These are phyloP conservation scores for Liquidambar formosana DNA, from an alignment of 164 flowering plant genomes.

Conservation along the genomic window DNA sequence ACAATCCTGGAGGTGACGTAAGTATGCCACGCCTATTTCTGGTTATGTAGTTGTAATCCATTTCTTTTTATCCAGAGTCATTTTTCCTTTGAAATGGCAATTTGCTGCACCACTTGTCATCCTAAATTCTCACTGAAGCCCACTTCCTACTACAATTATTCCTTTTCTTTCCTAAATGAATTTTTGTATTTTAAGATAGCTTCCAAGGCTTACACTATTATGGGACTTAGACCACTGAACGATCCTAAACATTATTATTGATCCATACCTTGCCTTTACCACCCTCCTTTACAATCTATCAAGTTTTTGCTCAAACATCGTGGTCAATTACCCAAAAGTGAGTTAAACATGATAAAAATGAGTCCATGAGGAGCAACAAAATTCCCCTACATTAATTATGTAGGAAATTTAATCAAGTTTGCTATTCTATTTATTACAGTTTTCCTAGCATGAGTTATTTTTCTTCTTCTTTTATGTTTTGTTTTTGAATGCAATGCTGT, in stretches of 20 bases:
- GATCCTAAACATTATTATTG: not conserved
- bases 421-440: not conserved
- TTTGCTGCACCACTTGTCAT: too few species aligned
- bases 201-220: not conserved
- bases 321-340: not conserved
- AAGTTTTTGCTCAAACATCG: not conserved
- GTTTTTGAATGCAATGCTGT: too few species aligned
- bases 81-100: too few species aligned
- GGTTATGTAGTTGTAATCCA: too few species aligned
- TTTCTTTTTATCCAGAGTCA: too few species aligned
- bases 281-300: not conserved
- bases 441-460: not conserved
- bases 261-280: not conserved
- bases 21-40: too few species aligned
- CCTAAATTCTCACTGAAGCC: not conserved
- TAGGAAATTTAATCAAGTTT: not conserved
- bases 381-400: not conserved
- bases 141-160: not conserved
- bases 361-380: not conserved
- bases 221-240: not conserved
- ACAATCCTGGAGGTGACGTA: too few species aligned
- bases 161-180: not conserved
- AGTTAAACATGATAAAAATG: not conserved
- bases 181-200: not conserved
- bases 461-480: not conserved